Percentiles rank a stretch among this genome's conserved stretches.
Evolutionary conservation across 1,284 basidiomycete species (phyloP).

Genomic region (Mycena sp.): DNA sequence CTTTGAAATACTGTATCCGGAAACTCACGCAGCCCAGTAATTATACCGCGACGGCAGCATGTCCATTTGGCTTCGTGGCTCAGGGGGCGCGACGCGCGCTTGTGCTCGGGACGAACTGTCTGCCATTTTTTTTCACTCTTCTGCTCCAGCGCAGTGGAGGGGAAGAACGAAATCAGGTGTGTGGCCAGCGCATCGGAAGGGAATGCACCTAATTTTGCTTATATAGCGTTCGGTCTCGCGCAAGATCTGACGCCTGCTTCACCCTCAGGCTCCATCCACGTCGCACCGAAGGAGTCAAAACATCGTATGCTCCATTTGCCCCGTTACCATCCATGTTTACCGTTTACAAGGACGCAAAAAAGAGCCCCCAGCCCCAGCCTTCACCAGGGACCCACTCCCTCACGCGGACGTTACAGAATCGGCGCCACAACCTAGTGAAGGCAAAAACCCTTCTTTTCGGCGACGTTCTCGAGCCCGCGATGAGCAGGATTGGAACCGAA

Average conservation of each 20-base stretch:
- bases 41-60: too few species aligned
- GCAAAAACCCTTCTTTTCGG: conserved; percentile 20
- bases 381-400: conserved; percentile 12
- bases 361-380: background rate
- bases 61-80: too few species aligned
- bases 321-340: background rate
- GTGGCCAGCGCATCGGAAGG: background rate
- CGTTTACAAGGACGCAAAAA: background rate
- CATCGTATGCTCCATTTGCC: background rate
- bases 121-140: conserved; percentile 11
- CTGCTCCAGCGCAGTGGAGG: conserved; percentile 2
- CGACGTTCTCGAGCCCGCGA: conserved; percentile 8
- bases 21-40: too few species aligned
- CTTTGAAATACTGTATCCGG: too few species aligned
- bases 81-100: background rate
- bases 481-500: conserved; percentile 13
- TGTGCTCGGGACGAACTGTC: background rate
- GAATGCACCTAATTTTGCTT: background rate
- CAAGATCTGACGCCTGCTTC: background rate
- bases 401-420: background rate
- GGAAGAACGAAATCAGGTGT: background rate
- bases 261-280: conserved; percentile 6
- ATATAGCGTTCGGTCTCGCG: background rate
- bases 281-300: background rate
- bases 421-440: background rate